phyloP scores from a whole-genome alignment of 2,329 filamentous ascomycete species.

The Aureobasidium sp. region DNA sequence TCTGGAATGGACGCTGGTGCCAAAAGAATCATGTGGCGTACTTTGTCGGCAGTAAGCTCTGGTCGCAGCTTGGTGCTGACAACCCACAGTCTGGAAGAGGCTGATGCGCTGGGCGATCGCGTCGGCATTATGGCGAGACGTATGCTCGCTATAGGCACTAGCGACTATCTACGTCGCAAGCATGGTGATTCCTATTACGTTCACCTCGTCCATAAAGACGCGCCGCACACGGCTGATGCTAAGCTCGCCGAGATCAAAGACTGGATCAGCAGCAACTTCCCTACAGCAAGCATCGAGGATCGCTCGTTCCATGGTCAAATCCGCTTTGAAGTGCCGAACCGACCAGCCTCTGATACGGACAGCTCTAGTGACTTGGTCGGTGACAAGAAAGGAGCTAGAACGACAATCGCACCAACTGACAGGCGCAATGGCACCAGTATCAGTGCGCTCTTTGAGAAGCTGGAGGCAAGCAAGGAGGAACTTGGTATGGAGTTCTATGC shows the following conservation, averaged over 20 bases:
- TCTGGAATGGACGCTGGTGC: slow-evolving; percentile 85
- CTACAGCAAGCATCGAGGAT: slow-evolving; percentile 60
- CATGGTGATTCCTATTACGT: slow-evolving; percentile 77
- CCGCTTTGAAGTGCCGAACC: slow-evolving; percentile 66
- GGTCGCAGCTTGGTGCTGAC: slow-evolving; percentile 82
- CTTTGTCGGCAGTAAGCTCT: slow-evolving; percentile 63
- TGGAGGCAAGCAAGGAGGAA: slow-evolving; percentile 63
- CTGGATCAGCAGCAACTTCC: slow-evolving; percentile 60
- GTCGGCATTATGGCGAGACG: slow-evolving; percentile 78
- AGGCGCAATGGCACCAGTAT: slow-evolving; percentile 50
- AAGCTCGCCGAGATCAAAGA: slow-evolving; percentile 60
- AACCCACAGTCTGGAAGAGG: slow-evolving; percentile 93
- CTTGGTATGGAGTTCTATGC: slow-evolving; percentile 80
- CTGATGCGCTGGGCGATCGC: slow-evolving; percentile 74
- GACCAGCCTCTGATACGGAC: slow-evolving; percentile 19
- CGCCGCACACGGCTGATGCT: slow-evolving; percentile 62
- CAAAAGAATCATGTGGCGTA: slow-evolving; percentile 91
- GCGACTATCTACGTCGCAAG: slow-evolving; percentile 61
- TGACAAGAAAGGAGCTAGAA: slow-evolving; percentile 2
- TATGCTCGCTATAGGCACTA: slow-evolving; percentile 79
- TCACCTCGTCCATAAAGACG: slow-evolving; percentile 68
- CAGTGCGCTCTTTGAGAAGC: slow-evolving; percentile 60
- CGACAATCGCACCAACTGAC: slow-evolving; percentile 15
- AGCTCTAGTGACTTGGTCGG: slow-evolving; percentile 12
- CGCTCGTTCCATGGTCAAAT: slow-evolving; percentile 80